A percentile compares a stretch with the other conserved stretches of the same genome.
Evolutionary conservation across 2,329 filamentous ascomycete species (phyloP).

Genomic region (Periconia sp.): DNA sequence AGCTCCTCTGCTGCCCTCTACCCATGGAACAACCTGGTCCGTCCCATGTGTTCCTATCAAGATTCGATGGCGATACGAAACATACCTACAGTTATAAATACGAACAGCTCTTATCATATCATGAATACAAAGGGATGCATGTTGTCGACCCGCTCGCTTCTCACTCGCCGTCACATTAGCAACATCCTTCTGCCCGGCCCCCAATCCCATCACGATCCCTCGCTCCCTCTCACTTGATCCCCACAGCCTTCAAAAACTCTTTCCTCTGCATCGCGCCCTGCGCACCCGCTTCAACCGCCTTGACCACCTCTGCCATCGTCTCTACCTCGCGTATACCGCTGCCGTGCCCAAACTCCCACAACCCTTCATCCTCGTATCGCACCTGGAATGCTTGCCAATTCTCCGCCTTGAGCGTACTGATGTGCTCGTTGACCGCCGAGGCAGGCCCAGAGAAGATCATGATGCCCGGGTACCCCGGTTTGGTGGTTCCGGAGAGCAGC

Average conservation of each 20-base stretch:
- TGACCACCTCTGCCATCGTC: conserved; percentile 48
- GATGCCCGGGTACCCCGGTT: conserved; percentile 51
- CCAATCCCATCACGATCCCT: background rate
- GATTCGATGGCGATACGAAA: too few species aligned
- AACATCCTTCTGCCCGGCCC: background rate
- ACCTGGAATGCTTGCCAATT: conserved; percentile 53
- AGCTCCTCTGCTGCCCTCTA: too few species aligned
- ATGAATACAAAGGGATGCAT: too few species aligned
- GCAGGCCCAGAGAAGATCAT: conserved; percentile 47
- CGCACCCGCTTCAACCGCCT: conserved; percentile 28
- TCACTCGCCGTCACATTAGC: conserved; percentile 4
- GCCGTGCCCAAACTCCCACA: conserved; percentile 46
- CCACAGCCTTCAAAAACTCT: conserved; percentile 36
- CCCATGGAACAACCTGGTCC: too few species aligned
- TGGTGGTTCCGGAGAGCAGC: conserved; percentile 46
- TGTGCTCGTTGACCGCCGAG: conserved; percentile 43
- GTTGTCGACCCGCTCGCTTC: too few species aligned
- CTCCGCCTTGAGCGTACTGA: conserved; percentile 45
- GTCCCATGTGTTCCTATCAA: too few species aligned
- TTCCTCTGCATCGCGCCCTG: conserved; percentile 20
- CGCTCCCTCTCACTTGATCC: conserved; percentile 30
- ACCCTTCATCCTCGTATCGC: conserved; percentile 41
- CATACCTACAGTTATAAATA: background rate
- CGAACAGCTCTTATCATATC: background rate
- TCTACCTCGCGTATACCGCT: conserved; percentile 46